These are phyloP conservation scores for Ogataea angusta DNA, from an alignment of 805 yeast species.

Conservation along the genomic window DNA sequence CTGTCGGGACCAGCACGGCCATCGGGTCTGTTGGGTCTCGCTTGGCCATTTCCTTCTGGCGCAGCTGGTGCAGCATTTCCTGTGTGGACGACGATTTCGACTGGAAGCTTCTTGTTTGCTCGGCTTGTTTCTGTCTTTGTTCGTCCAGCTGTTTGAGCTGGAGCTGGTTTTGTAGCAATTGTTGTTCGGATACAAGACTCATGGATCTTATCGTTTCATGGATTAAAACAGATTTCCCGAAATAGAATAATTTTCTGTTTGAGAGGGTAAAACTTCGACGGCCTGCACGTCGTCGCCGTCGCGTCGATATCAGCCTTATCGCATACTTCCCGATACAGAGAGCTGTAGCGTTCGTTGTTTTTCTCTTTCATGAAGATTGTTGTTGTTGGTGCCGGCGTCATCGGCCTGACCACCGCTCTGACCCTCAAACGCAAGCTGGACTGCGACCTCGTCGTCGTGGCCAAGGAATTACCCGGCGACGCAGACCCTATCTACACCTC, in stretches of 20 bases:
- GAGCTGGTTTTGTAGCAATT: constrained; percentile 43
- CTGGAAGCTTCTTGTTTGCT: constrained; percentile 44
- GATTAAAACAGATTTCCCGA: constrained; percentile 5
- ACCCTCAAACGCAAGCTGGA: constrained; percentile 30
- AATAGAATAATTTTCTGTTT: constrained; percentile 8
- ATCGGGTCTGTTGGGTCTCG: constrained; percentile 50
- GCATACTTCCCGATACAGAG: no score
- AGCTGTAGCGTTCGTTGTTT: no score
- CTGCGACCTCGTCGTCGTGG: constrained; percentile 40
- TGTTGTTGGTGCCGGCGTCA: constrained; percentile 55
- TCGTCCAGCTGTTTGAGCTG: constrained; percentile 45
- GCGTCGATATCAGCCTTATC: constrained; percentile 1
- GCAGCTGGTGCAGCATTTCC: constrained; percentile 25
- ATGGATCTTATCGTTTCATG: constrained; percentile 18
- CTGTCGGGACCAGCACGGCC: constrained; percentile 49
- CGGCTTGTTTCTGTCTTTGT: constrained; percentile 41
- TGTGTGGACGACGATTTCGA: constrained; percentile 26
- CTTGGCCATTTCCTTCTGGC: constrained; percentile 21
- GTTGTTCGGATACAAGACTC: constrained; percentile 41
- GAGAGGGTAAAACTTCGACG: constrained; percentile 7
- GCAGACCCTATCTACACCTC: constrained; percentile 49
- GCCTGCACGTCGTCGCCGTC: constrained; percentile 8
- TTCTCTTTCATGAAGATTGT: constrained; percentile 26
- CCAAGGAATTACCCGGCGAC: constrained; percentile 56
- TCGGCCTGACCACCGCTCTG: constrained; percentile 52